Evolutionary conservation across 306 rosid species (phyloP).

Genomic region (Cyclanthera cordifolia): DNA sequence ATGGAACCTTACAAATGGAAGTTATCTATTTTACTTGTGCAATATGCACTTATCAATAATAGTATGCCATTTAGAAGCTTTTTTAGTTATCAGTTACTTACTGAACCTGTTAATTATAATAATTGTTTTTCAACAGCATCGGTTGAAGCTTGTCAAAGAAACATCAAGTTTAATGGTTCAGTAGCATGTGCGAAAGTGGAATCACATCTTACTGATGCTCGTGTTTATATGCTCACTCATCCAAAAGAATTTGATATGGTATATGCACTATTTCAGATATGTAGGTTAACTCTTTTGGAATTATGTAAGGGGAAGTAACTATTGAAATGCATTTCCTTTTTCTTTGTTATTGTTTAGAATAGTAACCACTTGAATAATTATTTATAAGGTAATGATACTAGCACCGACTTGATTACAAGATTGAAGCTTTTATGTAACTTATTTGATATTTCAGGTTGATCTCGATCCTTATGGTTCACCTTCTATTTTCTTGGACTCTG

Average conservation of each 20-base stretch:
- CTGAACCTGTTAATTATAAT: conserved; percentile 17
- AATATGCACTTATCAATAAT: background rate
- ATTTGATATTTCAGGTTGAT: conserved; percentile 62
- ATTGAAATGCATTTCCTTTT: background rate
- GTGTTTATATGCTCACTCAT: conserved; percentile 86
- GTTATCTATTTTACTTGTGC: background rate
- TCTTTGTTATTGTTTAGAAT: background rate
- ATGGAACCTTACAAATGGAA: background rate
- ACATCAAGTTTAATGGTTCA: conserved; percentile 94
- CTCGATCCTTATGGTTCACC: conserved; percentile 99
- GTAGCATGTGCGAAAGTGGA: conserved; percentile 77
- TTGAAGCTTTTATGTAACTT: background rate
- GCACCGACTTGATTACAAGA: background rate
- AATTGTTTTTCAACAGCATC: conserved; percentile 40
- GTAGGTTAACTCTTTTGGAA: background rate
- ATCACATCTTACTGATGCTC: conserved; percentile 91
- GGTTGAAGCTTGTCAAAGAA: conserved; percentile 88
- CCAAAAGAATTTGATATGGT: conserved; percentile 94
- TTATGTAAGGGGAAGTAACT: background rate
- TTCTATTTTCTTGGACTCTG: conserved; percentile 90
- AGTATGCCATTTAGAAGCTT: background rate
- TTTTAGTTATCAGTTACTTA: background rate
- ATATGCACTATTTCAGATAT: conserved; percentile 16
- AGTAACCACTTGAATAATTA: background rate
- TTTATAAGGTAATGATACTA: background rate